Base-by-base conservation (phyloP, 2,329 filamentous ascomycete genomes). In the Lachnellula suecica region DNA sequence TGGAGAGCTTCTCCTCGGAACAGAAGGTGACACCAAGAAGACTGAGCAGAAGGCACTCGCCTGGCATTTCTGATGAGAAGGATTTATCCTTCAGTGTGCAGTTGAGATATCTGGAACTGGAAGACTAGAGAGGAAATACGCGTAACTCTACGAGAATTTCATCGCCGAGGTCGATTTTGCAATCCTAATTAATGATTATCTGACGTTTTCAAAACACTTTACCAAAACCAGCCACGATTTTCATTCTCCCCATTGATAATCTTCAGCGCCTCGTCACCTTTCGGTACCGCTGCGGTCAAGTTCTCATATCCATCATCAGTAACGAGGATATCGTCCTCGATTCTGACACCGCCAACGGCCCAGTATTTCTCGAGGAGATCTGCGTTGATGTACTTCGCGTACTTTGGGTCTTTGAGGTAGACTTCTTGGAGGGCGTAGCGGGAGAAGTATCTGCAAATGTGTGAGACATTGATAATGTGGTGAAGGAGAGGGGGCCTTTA, bases 241-340 rank as follows among this genome's bases (percentile, higher is more conserved):
- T 43, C 51, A 9, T 52, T 10, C 15, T 49, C 47, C 19, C 51
- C 59, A 43, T 63, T 81, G 47, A 87, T 80, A 44, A 88, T 75
- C 56, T 77, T 76, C 66, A 91, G 72, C 62, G 91, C 72, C 65
- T 90, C 85, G 47, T 87, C 78, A 2, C 83, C 82, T 74, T 95
- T 96, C 0, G 89, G 88, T 25, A 88, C 88, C 1, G 80, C 40
- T 13, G 2, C 79, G 1, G 91, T 95, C 67, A 97, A 66, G 66
- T 96, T 95, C 71, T 97, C 91, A 63, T 84, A 84, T 0, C 92
- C 91, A 22, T 81, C 75, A 55, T 87, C 77, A 1, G 88, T 94
- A 44, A 97, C 84, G 20, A 94, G 76, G 35, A 97, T 80, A 68
- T 93, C 89, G 66, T 97, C 91, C 73, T 99, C 94, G 56, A 97